A percentile compares a stretch with the other conserved stretches of the same genome.
phyloP scores from a whole-genome alignment of 1,139 yeast species.

The Hemisphaericaspora xylanilytica region DNA sequence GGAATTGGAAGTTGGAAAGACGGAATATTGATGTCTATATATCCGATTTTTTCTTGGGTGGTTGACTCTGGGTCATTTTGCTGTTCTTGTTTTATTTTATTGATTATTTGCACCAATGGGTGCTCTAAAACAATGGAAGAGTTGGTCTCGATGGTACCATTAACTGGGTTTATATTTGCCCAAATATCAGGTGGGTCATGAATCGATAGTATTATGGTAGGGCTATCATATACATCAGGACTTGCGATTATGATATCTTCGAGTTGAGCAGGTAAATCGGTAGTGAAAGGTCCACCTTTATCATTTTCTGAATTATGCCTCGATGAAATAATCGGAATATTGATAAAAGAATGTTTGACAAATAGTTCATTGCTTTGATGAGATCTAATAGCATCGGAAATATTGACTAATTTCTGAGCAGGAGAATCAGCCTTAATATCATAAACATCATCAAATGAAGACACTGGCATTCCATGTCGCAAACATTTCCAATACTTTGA shows the following conservation, averaged over 20 bases:
- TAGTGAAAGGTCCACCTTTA: conserved; percentile 32
- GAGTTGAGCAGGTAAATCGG: conserved; percentile 47
- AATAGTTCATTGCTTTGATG: conserved; percentile 63
- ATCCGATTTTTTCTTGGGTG: conserved; percentile 57
- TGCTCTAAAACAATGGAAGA: conserved; percentile 61
- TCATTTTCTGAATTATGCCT: conserved; percentile 10
- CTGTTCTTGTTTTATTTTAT: conserved; percentile 27
- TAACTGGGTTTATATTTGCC: conserved; percentile 80
- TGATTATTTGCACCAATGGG: conserved; percentile 40
- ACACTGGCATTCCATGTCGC: conserved; percentile 58
- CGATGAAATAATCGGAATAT: conserved; percentile 57
- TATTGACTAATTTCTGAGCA: conserved; percentile 41
- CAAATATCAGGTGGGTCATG: conserved; percentile 95
- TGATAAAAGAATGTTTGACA: conserved; percentile 56
- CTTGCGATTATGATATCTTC: conserved; percentile 77
- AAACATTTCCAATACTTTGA: conserved; percentile 87
- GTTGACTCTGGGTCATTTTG: conserved; percentile 44
- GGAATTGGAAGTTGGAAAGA: conserved; percentile 36
- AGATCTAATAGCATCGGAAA: conserved; percentile 71
- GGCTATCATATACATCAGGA: conserved; percentile 63
- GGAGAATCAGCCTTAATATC: conserved; percentile 28
- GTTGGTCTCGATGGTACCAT: conserved; percentile 73
- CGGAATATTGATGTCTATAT: conserved; percentile 82
- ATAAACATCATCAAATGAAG: conserved; percentile 40
- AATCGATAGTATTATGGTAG: conserved; percentile 64